Base-by-base conservation (phyloP, 306 rosid genomes). In the Vigna radiata region DNA sequence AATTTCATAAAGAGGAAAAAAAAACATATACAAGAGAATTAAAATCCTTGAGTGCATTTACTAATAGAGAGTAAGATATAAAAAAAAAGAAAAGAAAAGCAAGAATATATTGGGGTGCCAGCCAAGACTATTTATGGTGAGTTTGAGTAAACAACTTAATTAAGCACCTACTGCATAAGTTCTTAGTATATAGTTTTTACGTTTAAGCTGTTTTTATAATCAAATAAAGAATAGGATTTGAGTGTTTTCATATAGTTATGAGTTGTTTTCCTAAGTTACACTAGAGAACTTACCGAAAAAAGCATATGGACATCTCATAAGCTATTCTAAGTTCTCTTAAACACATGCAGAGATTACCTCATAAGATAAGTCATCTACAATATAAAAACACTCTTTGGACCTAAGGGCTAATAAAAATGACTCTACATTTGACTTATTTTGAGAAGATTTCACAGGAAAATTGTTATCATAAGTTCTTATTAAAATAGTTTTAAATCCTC, bases 41-140 rank as follows among this genome's bases (percentile, higher is more conserved):
- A 31, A 63, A 43, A 53, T 46, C 48, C 27, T 55, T 55, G 47
- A 48, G 56, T 55, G 47, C 55, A 65, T 37, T 58, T 54, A 60
- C 68, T 9, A 54, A 47, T 44, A 46, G n/a, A 29, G 18, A 41
- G 41, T 13, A 39, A 69, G 19, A 49, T 21, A 69, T 10, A 60
- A 21, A 10, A 5, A 19, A 19, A 16, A 47, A 16, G 3, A 4
- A 49, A 49, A 49, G 12, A 17, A 55, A 54, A 16, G 8, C 36
- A 23, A 4, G 36, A 5, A 56, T 4, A 5, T 23, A 21, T 11
- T 23, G 36, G 36, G 0, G 63, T 56, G 36, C 12, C 36, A 11
- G 36, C 23, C 63, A 23, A 56, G 13, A 36, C 63, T 56, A 56
- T 56, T 23, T 11, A 56, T 14, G 3, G n/a, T 21, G n/a, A 0